A percentile compares a stretch with the other conserved stretches of the same genome.
Evolutionary conservation across 2,329 filamentous ascomycete species (phyloP).

Genomic region (Dothideomycetes sp.): DNA sequence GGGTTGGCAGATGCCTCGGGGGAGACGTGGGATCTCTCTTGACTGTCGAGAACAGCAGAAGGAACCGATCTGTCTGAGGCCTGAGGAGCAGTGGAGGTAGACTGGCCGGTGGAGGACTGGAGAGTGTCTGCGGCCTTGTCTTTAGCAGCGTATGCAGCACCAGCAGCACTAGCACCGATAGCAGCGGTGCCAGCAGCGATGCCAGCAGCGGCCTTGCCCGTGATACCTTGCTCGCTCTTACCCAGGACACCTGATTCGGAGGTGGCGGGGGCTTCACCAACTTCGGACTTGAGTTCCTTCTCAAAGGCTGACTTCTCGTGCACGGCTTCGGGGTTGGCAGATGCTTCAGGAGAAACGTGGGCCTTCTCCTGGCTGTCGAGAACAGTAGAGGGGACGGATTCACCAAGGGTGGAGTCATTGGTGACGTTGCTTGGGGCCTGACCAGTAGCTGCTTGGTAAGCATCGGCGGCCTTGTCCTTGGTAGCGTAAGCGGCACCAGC

Average conservation of each 20-base stretch:
- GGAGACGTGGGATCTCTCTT: conserved; percentile 52
- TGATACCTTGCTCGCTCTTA: conserved; percentile 15
- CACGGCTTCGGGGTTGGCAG: conserved; percentile 49
- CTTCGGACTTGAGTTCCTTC: conserved; percentile 57
- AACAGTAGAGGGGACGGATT: conserved; percentile 25
- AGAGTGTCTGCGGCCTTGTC: conserved; percentile 28
- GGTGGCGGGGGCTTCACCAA: conserved; percentile 31
- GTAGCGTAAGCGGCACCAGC: conserved; percentile 26
- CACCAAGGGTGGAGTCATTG: conserved; percentile 14
- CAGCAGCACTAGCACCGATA: conserved; percentile 28
- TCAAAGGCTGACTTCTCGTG: conserved; percentile 46
- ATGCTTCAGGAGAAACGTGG: conserved; percentile 54
- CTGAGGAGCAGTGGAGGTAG: background rate
- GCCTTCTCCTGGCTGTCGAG: conserved; percentile 59
- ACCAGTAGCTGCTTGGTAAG: too few species aligned
- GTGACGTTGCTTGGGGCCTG: background rate
- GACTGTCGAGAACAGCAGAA: conserved; percentile 44
- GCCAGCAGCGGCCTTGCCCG: conserved; percentile 32
- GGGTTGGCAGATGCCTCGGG: conserved; percentile 60
- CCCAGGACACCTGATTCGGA: conserved; percentile 30
- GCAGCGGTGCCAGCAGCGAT: conserved; percentile 37
- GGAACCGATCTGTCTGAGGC: conserved; percentile 25
- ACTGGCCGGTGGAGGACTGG: background rate
- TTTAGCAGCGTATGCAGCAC: conserved; percentile 25
- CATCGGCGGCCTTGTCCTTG: conserved; percentile 25